Base-by-base conservation (phyloP, 2,329 filamentous ascomycete species). In the Cyphellophora attinorum region DNA sequence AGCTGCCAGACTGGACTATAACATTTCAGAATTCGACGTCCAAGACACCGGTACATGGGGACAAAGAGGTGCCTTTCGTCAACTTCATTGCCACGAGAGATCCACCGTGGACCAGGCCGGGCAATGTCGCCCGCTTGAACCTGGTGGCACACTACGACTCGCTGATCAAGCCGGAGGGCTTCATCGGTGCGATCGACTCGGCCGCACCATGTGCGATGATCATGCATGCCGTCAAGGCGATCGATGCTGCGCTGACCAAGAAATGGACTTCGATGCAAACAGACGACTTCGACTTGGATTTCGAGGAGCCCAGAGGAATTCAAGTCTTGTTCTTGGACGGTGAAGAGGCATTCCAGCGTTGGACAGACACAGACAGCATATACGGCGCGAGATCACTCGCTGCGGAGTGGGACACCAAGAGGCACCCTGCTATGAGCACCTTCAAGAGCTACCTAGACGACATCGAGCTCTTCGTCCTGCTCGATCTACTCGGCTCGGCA, bases 121-220 rank as follows among this genome's bases (percentile, higher is more conserved):
- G 88, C 1, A 79, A 95, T 47, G 78, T 91, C 2, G 79, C 80
- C 27, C 68, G 86, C 31, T 62, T 96, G 52, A 89, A 85, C 11
- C 69, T 98, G 35, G 91, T 89, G 5, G 91, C 91, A 27, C 91
- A 98, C 56, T 96, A 94, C 56, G 91, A 98, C 51, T 88, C 79
- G 54, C 82, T 93, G 60, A 70, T 81, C 38, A 67, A 67, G 16
- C 89, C 88, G 0, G 64, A 78, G 41, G 89, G 86, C 1, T 98
- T 98, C 56, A 82, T 98, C 39, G 91, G 91, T 1, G 91, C 89
- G 1, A 93, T 77, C 11, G 91, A 98, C 54, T 94, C 85, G 50
- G 91, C 91, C 1, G 91, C 84, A 12, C 88, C 91, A 6, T 96
- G 89, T 58, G 91, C 91, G 0, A 86, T 96, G 70, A 68, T 98